A percentile compares a stretch with the other conserved stretches of the same genome.
These are phyloP conservation scores for Cladophialophora chaetospira DNA, from an alignment of 2,329 filamentous ascomycete genomes.

Conservation along the genomic window DNA sequence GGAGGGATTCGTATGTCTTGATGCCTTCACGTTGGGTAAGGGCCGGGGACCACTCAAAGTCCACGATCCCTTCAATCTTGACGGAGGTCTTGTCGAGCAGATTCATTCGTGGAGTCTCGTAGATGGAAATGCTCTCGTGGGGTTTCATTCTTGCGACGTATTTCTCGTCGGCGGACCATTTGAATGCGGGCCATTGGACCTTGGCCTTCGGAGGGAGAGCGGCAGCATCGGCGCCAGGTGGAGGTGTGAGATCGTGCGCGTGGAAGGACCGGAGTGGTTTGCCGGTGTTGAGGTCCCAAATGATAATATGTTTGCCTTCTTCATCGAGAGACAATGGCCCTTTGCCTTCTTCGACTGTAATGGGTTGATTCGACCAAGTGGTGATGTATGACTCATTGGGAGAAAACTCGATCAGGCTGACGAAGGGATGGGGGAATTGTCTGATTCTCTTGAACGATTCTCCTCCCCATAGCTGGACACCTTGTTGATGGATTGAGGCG, in stretches of 20 bases:
- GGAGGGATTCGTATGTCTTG: constrained; percentile 91
- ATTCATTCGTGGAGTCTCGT: constrained; percentile 86
- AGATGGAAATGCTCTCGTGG: constrained; percentile 85
- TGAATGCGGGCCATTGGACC: constrained; percentile 97
- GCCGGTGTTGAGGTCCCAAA: constrained; percentile 92
- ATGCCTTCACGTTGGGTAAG: constrained; percentile 78
- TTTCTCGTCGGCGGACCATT: constrained; percentile 97
- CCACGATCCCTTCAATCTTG: constrained; percentile 94
- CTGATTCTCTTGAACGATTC: constrained; percentile 85
- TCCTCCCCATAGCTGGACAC: constrained; percentile 96
- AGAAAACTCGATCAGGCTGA: constrained; percentile 95
- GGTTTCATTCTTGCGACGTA: constrained; percentile 92
- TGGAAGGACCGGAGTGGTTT: constrained; percentile 91
- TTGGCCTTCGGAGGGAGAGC: constrained; percentile 79
- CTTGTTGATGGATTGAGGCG: constrained; percentile 91
- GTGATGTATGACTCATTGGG: constrained; percentile 89
- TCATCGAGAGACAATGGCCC: constrained; percentile 86
- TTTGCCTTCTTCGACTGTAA: constrained; percentile 84
- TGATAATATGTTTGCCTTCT: constrained; percentile 98
- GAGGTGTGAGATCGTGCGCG: constrained; percentile 70
- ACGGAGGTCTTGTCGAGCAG: constrained; percentile 86
- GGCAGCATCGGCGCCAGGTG: constrained; percentile 61
- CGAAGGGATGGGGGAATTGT: constrained; percentile 91
- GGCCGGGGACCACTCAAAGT: constrained; percentile 96
- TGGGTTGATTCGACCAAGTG: constrained; percentile 94